Percentiles rank a stretch among this genome's conserved stretches.
Conservation (phyloP, 352 stramenopile species). For the Globisporangium mamillatum region DNA sequence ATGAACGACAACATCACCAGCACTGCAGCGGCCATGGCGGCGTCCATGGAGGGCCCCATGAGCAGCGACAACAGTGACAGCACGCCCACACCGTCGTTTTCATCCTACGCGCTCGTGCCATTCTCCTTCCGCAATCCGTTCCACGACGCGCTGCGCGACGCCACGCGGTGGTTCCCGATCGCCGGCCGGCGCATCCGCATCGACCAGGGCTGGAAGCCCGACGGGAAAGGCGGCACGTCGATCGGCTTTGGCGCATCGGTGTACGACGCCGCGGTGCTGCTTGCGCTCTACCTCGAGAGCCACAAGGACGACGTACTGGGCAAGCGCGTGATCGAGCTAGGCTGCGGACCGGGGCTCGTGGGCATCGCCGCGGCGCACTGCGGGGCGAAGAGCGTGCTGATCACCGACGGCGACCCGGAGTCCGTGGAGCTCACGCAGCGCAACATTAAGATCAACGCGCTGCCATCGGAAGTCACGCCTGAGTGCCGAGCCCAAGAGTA, state of each 20-base stretch:
- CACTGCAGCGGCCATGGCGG: not conserved
- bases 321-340: constrained; percentile 73
- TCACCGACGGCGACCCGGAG: constrained; percentile 71
- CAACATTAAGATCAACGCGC: constrained; percentile 50
- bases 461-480: constrained; percentile 19
- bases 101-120: constrained; percentile 43
- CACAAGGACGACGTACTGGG: constrained; percentile 42
- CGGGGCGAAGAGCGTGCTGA: constrained; percentile 37
- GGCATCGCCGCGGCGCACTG: constrained; percentile 62
- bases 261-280: constrained; percentile 74
- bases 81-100: not conserved
- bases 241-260: constrained; percentile 81
- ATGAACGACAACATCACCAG: not conserved
- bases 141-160: constrained; percentile 67
- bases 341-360: constrained; percentile 70
- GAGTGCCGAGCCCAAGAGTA: constrained; percentile 42
- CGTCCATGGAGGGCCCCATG: constrained; percentile 13
- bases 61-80: not conserved
- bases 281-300: constrained; percentile 73
- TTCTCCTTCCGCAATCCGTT: constrained; percentile 77
- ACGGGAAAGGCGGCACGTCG: constrained; percentile 66
- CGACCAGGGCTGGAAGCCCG: constrained; percentile 72
- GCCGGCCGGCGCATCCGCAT: constrained; percentile 54
- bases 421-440: constrained; percentile 61
- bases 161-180: constrained; percentile 66